Conservation (phyloP, 345 rosid species). For the Moricandia arvensis region DNA sequence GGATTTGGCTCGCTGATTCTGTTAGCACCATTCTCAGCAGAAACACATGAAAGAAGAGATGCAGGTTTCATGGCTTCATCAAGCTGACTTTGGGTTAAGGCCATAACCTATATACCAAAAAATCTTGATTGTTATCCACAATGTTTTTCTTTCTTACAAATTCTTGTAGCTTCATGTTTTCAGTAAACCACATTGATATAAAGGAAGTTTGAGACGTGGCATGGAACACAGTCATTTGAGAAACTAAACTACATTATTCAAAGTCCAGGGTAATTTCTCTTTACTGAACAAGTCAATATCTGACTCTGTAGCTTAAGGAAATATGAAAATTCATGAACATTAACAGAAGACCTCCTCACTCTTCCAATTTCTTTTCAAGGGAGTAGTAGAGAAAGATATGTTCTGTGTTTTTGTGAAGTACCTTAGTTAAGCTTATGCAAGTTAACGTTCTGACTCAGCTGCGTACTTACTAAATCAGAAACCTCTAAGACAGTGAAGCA, state of each 20-base stretch:
- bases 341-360: too few species aligned
- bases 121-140: too few species aligned
- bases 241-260: too few species aligned
- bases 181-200: too few species aligned
- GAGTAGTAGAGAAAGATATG: not conserved
- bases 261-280: too few species aligned
- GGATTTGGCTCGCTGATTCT: constrained; percentile 51
- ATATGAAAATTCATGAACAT: not conserved
- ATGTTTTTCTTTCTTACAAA: too few species aligned
- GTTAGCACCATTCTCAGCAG: constrained; percentile 61
- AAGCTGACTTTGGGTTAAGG: constrained; percentile 79
- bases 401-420: not conserved
- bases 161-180: too few species aligned
- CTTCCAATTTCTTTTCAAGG: not conserved
- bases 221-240: too few species aligned
- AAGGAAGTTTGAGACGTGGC: too few species aligned
- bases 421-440: not conserved
- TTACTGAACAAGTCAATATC: too few species aligned
- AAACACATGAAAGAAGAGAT: constrained; percentile 60
- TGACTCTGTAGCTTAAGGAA: too few species aligned
- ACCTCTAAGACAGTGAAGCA: not conserved
- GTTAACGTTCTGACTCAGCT: not conserved
- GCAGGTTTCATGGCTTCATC: constrained; percentile 89
- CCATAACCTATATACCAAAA: constrained; percentile 58
- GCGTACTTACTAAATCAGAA: not conserved